phyloP scores from a whole-genome alignment of 78 protist genomes.

The slime mould (Dictyostelium discoideum) region dicty_2.7 NC_007088.5:5072001-5072500 shows the following conservation, averaged over 20 bases:
- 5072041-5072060: not conserved
- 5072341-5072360: slow-evolving; percentile 13
- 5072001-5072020: no score
- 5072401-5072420: not conserved
- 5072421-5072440: not conserved
- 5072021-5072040: not conserved
- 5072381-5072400: not conserved
- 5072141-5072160: slow-evolving; percentile 21
- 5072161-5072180: not conserved
- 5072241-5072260: slow-evolving; percentile 31
- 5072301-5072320: slow-evolving; percentile 21
- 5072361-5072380: not conserved
- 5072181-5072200: not conserved
- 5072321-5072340: slow-evolving; percentile 12
- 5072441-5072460: not conserved
- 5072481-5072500: slow-evolving; percentile 21
- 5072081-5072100: not conserved
- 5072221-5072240: slow-evolving; percentile 1
- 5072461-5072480: not conserved
- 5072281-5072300: slow-evolving; percentile 15
- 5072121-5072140: slow-evolving; percentile 7
- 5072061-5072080: no score
- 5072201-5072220: slow-evolving; percentile 8
- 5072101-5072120: not conserved
- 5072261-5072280: not conserved